Conservation (phyloP, 2,329 filamentous ascomycete genomes). For the Fusarium nygamai region DNA sequence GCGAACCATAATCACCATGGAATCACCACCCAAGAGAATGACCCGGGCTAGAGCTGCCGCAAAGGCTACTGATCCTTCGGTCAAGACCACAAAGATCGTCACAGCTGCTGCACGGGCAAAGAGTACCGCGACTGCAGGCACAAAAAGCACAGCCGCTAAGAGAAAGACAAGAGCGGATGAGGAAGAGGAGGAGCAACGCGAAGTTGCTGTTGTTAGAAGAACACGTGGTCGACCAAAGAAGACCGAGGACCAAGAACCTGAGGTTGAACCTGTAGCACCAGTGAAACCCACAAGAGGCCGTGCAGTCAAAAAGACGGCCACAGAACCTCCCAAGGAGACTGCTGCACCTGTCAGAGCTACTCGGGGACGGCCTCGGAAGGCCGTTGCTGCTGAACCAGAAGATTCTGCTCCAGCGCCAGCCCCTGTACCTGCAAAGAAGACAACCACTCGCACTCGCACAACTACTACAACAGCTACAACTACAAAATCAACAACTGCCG, state of each 20-base stretch:
- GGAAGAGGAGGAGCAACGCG: slow-evolving; percentile 54
- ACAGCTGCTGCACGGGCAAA: slow-evolving; percentile 62
- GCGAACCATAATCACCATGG: slow-evolving; percentile 54
- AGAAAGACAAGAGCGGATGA: slow-evolving; percentile 66
- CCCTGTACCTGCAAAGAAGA: slow-evolving; percentile 47
- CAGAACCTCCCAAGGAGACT: slow-evolving; percentile 37
- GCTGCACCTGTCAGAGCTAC: slow-evolving; percentile 48
- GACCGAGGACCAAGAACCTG: slow-evolving; percentile 40
- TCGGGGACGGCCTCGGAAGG: slow-evolving; percentile 58
- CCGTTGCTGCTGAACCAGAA: slow-evolving; percentile 36
- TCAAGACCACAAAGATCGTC: slow-evolving; percentile 56
- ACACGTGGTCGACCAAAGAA: slow-evolving; percentile 58
- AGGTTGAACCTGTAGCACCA: slow-evolving; percentile 33
- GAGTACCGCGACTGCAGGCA: slow-evolving; percentile 47
- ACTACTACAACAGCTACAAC: slow-evolving; percentile 46
- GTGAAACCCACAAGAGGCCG: slow-evolving; percentile 46
- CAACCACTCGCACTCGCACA: slow-evolving; percentile 43
- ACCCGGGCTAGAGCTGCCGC: slow-evolving; percentile 62
- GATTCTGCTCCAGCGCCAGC: slow-evolving; percentile 43
- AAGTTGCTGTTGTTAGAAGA: slow-evolving; percentile 49
- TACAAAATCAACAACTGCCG: slow-evolving; percentile 48
- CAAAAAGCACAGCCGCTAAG: slow-evolving; percentile 50
- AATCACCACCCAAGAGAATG: slow-evolving; percentile 69
- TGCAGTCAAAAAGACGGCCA: slow-evolving; percentile 41
- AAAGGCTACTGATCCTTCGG: slow-evolving; percentile 51